Evolutionary conservation across 164 flowering plant species (phyloP), one percentile per base, ranked within the genome.

Genomic region (Vitis labrusca): DNA sequence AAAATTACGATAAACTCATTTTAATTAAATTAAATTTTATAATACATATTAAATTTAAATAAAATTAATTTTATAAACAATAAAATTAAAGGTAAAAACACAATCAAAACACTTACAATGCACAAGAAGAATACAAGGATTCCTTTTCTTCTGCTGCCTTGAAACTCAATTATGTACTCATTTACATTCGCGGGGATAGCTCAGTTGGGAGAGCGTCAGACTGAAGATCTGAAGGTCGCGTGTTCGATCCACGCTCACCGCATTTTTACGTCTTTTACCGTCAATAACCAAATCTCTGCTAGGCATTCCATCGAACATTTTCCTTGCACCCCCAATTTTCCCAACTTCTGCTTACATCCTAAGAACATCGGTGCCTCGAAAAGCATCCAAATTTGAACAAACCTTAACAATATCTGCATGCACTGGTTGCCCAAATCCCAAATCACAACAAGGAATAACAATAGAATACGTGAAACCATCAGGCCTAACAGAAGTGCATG

Each of bases 161-260:
- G 0, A 23, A 23, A 23, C 1, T 2, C 27, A 23, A 23, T 23
- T 1, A 23, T 23, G 27, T 23, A 1, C 0, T 23, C 27, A 23
- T 1, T 0, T 23, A 2, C 27, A 23, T 23, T 23, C 27, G 85
- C 80, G 80, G 79, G 80, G 80, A 78, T 77, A 77, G 83, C 78
- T 77, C 85, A 81, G 84, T 75, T 82, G 77, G 79, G 77, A 77
- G 78, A 79, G 79, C 79, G 84, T 79, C 79, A 77, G 82, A 77
- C 85, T 82, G 79, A 79, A 82, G 82, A 79, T 77, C 81, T 84
- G 85, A 84, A 85, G 89, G 89, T 84, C 87, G 75, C 86, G 88
- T 86, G 88, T 86, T 86, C 90, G 90, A 86, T 86, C 87, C 87
- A 86, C 88, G 83, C 74, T 85, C 87, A 86, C 88, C 88, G 85